These are phyloP conservation scores for Pharnaceum exiguum DNA, from an alignment of 148 eudicot genomes.

Conservation along the genomic window DNA sequence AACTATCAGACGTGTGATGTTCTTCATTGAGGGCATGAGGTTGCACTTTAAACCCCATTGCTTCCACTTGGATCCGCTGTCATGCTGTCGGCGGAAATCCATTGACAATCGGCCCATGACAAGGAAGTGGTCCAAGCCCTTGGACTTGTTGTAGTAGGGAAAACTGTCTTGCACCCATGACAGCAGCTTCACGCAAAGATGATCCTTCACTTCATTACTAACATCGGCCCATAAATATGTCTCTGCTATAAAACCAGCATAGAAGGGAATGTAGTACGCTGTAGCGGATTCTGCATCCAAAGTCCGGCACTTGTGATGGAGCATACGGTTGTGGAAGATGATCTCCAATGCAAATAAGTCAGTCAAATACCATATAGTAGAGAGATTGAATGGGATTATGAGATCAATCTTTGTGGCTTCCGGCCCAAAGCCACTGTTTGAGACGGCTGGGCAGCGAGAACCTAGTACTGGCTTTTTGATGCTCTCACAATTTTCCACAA, in stretches of 20 bases:
- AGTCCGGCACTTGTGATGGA: slow-evolving; percentile 51
- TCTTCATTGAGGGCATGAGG: slow-evolving; percentile 50
- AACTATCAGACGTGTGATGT: slow-evolving; percentile 43
- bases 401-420: slow-evolving; percentile 22
- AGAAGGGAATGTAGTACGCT: slow-evolving; percentile 78
- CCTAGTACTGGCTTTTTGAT: slow-evolving; percentile 53
- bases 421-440: slow-evolving; percentile 61
- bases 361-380: slow-evolving; percentile 57
- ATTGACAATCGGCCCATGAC: slow-evolving; percentile 65
- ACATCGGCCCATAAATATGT: slow-evolving; percentile 40
- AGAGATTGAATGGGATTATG: slow-evolving; percentile 32
- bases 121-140: slow-evolving; percentile 66
- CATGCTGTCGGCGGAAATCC: slow-evolving; percentile 72
- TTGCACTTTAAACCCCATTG: slow-evolving; percentile 67
- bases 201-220: slow-evolving; percentile 23
- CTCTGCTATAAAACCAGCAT: slow-evolving; percentile 67
- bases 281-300: slow-evolving; percentile 48
- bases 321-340: slow-evolving; percentile 54
- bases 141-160: slow-evolving; percentile 21
- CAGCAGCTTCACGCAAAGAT: slow-evolving; percentile 35
- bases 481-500: slow-evolving; percentile 44
- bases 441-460: slow-evolving; percentile 48
- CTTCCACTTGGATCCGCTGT: slow-evolving; percentile 37
- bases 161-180: too few relatives aligned
- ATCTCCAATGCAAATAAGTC: slow-evolving; percentile 67